Evolutionary conservation across 2,329 filamentous ascomycete species (phyloP).

Genomic region (Erysiphe pulchra): DNA sequence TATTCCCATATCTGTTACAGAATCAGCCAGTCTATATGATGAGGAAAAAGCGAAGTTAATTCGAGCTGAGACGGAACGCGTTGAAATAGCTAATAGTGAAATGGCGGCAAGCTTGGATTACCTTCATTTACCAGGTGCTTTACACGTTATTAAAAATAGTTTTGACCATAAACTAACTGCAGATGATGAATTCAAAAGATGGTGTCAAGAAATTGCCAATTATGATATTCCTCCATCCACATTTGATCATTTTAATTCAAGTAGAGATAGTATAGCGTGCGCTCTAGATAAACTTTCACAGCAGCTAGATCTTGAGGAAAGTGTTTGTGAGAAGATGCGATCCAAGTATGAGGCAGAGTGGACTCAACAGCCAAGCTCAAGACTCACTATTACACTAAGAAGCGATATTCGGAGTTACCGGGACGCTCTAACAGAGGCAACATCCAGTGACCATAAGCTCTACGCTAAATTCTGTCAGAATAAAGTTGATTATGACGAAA

Average conservation of each 20-base stretch:
- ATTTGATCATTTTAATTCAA: slow-evolving; percentile 52
- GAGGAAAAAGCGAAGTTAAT: slow-evolving; percentile 96
- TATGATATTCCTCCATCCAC: slow-evolving; percentile 56
- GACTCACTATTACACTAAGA: slow-evolving; percentile 66
- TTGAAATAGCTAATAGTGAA: slow-evolving; percentile 78
- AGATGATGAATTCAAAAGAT: slow-evolving; percentile 75
- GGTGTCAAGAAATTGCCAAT: slow-evolving; percentile 80
- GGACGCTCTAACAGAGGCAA: slow-evolving; percentile 72
- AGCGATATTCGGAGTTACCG: slow-evolving; percentile 72
- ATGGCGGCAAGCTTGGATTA: slow-evolving; percentile 93
- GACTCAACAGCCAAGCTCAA: slow-evolving; percentile 87
- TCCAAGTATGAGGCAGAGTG: slow-evolving; percentile 90
- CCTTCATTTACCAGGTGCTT: slow-evolving; percentile 61
- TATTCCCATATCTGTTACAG: slow-evolving; percentile 82
- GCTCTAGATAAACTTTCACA: slow-evolving; percentile 60
- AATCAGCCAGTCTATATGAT: slow-evolving; percentile 89
- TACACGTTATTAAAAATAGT: slow-evolving; percentile 80
- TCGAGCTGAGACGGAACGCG: slow-evolving; percentile 76
- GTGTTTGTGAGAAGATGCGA: slow-evolving; percentile 96
- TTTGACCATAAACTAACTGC: slow-evolving; percentile 72
- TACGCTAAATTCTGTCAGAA: slow-evolving; percentile 65
- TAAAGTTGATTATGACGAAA: slow-evolving; percentile 77
- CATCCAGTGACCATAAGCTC: slow-evolving; percentile 62
- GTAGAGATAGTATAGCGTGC: slow-evolving; percentile 49
- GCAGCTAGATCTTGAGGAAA: slow-evolving; percentile 88